Conservation (phyloP, 148 eudicot species). For the Tetragonia tetragonoides region DNA sequence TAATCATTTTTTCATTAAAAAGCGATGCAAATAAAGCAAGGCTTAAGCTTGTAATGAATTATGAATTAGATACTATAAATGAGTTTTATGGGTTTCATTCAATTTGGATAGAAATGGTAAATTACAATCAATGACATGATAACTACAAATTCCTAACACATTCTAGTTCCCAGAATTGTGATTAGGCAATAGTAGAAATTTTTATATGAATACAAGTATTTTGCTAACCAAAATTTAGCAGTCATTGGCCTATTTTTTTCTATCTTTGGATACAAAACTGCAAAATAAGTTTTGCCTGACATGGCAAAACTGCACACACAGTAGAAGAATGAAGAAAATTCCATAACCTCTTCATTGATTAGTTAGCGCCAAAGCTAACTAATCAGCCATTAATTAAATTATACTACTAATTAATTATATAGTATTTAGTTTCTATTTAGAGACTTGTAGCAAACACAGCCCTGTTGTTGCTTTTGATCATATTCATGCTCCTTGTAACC, state of each 20-base stretch:
- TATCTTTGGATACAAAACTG: not conserved
- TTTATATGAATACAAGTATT: not conserved
- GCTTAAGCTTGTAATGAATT: too few species aligned
- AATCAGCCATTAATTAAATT: not conserved
- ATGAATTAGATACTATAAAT: too few species aligned
- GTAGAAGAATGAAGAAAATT: not conserved
- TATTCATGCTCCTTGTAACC: slow-evolving; percentile 13
- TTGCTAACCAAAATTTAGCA: not conserved
- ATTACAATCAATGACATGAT: too few species aligned
- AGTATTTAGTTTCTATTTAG: not conserved
- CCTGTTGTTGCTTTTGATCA: slow-evolving; percentile 6
- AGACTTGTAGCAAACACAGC: slow-evolving; percentile 5
- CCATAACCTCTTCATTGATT: not conserved
- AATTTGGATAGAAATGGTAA: too few species aligned
- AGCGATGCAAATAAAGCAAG: too few species aligned
- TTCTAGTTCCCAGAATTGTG: too few species aligned
- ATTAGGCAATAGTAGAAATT: too few species aligned
- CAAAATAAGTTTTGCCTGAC: not conserved
- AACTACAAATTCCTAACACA: too few species aligned
- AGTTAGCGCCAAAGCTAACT: not conserved
- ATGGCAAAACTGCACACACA: not conserved
- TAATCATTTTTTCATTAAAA: too few species aligned
- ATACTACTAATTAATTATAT: not conserved
- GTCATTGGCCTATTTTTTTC: not conserved
- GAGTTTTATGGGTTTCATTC: too few species aligned